These are phyloP conservation scores for Apium graveolens DNA, from an alignment of 129 eudicot species.

Conservation along the genomic window DNA sequence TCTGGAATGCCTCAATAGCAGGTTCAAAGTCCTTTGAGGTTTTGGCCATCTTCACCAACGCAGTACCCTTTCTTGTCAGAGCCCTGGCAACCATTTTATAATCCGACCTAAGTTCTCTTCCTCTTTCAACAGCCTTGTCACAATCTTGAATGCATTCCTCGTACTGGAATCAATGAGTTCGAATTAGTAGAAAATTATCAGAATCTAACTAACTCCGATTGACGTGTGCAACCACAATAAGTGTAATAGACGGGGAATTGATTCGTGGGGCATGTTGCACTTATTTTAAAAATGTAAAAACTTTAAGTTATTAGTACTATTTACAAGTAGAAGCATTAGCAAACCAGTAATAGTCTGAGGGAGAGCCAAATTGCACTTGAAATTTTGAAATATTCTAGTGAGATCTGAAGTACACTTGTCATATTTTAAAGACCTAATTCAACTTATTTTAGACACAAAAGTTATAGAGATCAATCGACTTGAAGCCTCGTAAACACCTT, in stretches of 20 bases:
- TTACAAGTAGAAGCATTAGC: not conserved
- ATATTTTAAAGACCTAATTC: not conserved
- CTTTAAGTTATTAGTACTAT: not conserved
- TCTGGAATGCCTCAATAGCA: slow-evolving; percentile 89
- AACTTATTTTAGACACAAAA: not conserved
- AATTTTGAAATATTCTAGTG: not conserved
- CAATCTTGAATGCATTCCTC: slow-evolving; percentile 97
- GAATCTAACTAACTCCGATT: not conserved
- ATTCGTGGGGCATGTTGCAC: not conserved
- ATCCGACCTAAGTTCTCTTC: slow-evolving; percentile 91
- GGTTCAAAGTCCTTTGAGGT: slow-evolving; percentile 76
- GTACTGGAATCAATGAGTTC: slow-evolving; percentile 33
- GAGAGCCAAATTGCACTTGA: not conserved
- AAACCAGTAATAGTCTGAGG: not conserved
- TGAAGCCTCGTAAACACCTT: not conserved
- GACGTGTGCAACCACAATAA: not conserved
- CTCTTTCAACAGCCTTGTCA: slow-evolving; percentile 94
- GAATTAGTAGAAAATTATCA: not conserved
- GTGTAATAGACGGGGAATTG: not conserved
- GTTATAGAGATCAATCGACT: not conserved
- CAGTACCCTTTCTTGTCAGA: slow-evolving; percentile 90
- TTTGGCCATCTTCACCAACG: slow-evolving; percentile 81
- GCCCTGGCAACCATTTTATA: slow-evolving; percentile 97
- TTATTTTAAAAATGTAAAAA: not conserved
- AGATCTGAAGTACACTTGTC: not conserved